phyloP scores from a whole-genome alignment of 345 rosid species.

The Cardamine occulta region DNA sequence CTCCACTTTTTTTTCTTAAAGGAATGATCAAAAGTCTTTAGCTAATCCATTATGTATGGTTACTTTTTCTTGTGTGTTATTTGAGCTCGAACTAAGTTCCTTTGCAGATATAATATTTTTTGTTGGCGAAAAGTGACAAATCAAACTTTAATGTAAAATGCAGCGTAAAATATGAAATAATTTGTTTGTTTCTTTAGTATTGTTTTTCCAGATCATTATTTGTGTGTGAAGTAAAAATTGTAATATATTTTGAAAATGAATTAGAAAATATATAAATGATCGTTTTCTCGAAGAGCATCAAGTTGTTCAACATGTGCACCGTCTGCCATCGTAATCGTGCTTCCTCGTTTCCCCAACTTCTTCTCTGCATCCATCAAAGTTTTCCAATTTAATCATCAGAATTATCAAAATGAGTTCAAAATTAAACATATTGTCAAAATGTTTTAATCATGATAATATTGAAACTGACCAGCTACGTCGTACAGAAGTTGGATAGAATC shows the following conservation, averaged over 20 bases:
- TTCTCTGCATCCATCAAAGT: conserved; percentile 56
- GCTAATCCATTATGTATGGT: conserved; percentile 6
- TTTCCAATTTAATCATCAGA: neutral
- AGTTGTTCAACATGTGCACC: conserved; percentile 82
- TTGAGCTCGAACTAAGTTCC: conserved; percentile 3
- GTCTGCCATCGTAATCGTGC: conserved; percentile 70
- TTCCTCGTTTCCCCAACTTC: conserved; percentile 74
- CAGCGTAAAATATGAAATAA: neutral
- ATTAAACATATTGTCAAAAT: neutral
- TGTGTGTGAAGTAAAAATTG: neutral
- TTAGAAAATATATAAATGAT: conserved; percentile 71
- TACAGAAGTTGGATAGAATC: conserved; percentile 67
- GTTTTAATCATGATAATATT: neutral
- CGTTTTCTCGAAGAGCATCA: conserved; percentile 74
- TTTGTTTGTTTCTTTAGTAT: no score
- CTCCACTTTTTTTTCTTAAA: neutral
- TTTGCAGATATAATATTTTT: neutral
- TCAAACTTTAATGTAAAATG: conserved; percentile 9
- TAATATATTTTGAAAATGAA: neutral
- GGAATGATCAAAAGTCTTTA: conserved; percentile 20
- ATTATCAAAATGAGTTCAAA: neutral
- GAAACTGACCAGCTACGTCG: conserved; percentile 69
- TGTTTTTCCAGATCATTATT: neutral
- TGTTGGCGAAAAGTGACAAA: neutral
- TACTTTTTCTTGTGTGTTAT: neutral